Base-by-base conservation (phyloP, 1,284 basidiomycete species). In the Xerocomus nothofagi region DNA sequence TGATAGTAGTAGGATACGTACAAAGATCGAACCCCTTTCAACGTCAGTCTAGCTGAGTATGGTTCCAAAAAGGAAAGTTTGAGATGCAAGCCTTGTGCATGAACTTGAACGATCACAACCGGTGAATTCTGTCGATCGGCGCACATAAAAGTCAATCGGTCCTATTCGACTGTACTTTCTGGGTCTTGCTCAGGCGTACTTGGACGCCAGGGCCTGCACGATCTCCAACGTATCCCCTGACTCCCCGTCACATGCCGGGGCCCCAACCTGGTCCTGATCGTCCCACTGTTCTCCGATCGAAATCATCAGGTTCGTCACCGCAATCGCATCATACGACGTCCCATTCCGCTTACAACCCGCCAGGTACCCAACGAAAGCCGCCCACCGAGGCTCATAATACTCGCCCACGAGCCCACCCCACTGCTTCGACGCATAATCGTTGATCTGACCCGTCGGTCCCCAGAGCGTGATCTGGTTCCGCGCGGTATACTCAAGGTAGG, bases 401-500 rank as follows among this genome's bases (percentile, higher is more conserved):
- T 61, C 59, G 5, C 63, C 58, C 32, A 76, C 66, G 40, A 76
- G 62, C 2, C 75, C 73, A 2, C 67, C 68, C 74, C 74, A 76
- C 55, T 73, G 71, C 52, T 76, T 76, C 15, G 73, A 73, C 27
- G 74, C 74, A 49, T 76, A 76, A 51, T 73, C 71, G 50, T 68
- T 68, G 58, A 71, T 72, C 59, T 73, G 62, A n/a, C 72, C 73
- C 21, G 63, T 60, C 3, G 73, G 72, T n/a, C 75, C 75, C 73
- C 74, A 76, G 24, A 75, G 67, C 26, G 70, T 72, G 56, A 76
- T 66, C 58, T 76, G 74, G 57, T 76, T 76, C 29, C 73, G 67
- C 12, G 74, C 71, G 45, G 71, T 65, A 54, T 70, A 73, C 52
- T 71, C 71, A 32, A 76, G 63, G 46, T 69, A 71, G 21, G 57